Base-by-base conservation (phyloP, 805 yeast genomes). In the Yarrowia divulgata region DNA sequence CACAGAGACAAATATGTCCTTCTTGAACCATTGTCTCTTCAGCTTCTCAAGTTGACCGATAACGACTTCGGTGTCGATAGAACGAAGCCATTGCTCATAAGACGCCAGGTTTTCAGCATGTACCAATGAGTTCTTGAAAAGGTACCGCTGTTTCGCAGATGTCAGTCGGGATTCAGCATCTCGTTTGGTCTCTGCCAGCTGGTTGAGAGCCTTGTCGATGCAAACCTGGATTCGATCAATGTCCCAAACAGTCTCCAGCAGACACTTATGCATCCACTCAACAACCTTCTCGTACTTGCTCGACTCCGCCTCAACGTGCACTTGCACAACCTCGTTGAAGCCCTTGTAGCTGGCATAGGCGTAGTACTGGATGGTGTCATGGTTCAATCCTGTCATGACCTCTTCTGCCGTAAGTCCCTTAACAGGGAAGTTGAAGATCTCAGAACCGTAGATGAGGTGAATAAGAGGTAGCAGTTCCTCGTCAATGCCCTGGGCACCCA, bases 351-450 rank as follows among this genome's bases (percentile, higher is more conserved):
- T 88, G 40, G 84, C 82, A 32, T 91, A 81, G 14, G 81, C 80
- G 55, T 85, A 82, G 13, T 71, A 71, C 19, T 60, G 66, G 32
- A 93, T 80, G 8, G 95, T 86, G 72, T 93, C 98, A 39, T 87
- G 83, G 74, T 91, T 90, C 50, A 93, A 77, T 35, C 84, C 83
- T 19, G 89, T 81, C 8, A 92, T 88, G n/a, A 93, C 97, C 55
- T 88, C 85, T 69, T 93, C 96, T 75, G 84, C 90, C 0, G 90
- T 85, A 23, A 88, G 80, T 1, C 93, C 94, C 73, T 86, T 85
- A 79, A 94, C 82, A 1, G 98, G 95, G 75, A 91, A 80, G 0
- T 91, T 81, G 74, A 91, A 90, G 9, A 93, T 77, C 60, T 88
- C 90, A 34, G 52, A 32, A 69, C 85, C 86, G 70, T 88, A 81